Base-by-base conservation (phyloP, 1,284 basidiomycete genomes). In the Crepidotus sp. region DNA sequence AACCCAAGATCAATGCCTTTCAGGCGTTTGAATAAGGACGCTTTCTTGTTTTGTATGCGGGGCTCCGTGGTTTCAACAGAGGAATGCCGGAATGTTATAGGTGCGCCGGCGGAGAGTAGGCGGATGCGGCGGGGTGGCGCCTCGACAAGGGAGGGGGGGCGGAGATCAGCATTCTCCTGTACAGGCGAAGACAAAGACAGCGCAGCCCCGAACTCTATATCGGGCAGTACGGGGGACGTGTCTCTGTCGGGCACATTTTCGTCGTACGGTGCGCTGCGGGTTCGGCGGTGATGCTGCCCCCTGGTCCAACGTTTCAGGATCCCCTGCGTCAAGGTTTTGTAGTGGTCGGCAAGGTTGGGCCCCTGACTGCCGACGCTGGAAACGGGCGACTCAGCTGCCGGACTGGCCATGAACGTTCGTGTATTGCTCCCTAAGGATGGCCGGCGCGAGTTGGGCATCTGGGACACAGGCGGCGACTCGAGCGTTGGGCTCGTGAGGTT, bases 201-300 rank as follows among this genome's bases (percentile, higher is more conserved):
- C 11, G 42, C 35, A n/a, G 41, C 42, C 14, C 54, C 54, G 27
- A 57, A 53, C 15, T 43, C 40, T 9, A 49, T 6, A 2, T 52
- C 42, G 17, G 49, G 49, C n/a, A 51, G 17, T 17, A 33, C 36
- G 17, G 51, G 45, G 8, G 51, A 51, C 37, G 47, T 40, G 13
- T 34, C 40, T 5, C 36, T 39, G 31, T 48, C 50, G n/a, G 49
- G 54, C 37, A 49, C 31, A 15, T 48, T 47, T 18, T 64, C 60
- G 10, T 62, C 63, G 25, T 71, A 63, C 14, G 76, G 72, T 0
- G 70, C 70, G 49, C 74, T 76, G 51, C 68, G 69, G 32, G 67
- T 64, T 40, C 74, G 65, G 21, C 69, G 67, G 48, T 58, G 71
- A 31, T 71, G 56, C 15, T 71, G 66, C 17, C 66, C 67, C 53